These are phyloP conservation scores for Dactylellina haptotyla DNA, from an alignment of 2,329 filamentous ascomycete species.

Conservation along the genomic window DNA sequence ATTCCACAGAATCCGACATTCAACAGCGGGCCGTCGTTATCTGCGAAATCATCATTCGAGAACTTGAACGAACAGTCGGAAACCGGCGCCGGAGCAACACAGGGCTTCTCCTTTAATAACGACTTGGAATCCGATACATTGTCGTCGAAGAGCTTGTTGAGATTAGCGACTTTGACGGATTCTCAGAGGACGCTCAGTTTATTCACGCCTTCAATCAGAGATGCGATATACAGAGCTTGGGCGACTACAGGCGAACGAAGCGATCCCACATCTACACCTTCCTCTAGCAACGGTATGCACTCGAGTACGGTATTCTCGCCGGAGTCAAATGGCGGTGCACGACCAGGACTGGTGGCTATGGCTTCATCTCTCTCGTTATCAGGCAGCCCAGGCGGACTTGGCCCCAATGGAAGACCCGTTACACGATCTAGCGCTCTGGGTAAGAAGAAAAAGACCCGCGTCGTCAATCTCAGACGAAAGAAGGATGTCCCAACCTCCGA, in stretches of 20 bases:
- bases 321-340: constrained; percentile 73
- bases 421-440: constrained; percentile 72
- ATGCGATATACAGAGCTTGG: constrained; percentile 93
- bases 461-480: constrained; percentile 80
- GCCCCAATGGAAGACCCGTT: constrained; percentile 53
- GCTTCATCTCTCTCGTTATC: constrained; percentile 48
- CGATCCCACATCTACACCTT: constrained; percentile 55
- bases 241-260: constrained; percentile 70
- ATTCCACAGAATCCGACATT: constrained; percentile 49
- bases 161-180: constrained; percentile 82
- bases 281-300: constrained; percentile 60
- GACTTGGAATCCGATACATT: constrained; percentile 85
- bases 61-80: constrained; percentile 65
- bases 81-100: constrained; percentile 60
- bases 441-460: constrained; percentile 80
- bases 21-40: constrained; percentile 48
- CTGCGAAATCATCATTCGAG: constrained; percentile 67
- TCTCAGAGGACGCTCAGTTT: constrained; percentile 90
- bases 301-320: constrained; percentile 74
- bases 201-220: constrained; percentile 88
- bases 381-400: constrained; percentile 44
- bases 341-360: constrained; percentile 63
- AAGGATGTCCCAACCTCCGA: constrained; percentile 59
- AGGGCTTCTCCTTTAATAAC: constrained; percentile 71
- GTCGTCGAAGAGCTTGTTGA: constrained; percentile 90